Percentiles rank a stretch among this genome's conserved stretches.
phyloP scores from a whole-genome alignment of 2,329 filamentous ascomycete genomes.

The Diaporthe citriasiana region DNA sequence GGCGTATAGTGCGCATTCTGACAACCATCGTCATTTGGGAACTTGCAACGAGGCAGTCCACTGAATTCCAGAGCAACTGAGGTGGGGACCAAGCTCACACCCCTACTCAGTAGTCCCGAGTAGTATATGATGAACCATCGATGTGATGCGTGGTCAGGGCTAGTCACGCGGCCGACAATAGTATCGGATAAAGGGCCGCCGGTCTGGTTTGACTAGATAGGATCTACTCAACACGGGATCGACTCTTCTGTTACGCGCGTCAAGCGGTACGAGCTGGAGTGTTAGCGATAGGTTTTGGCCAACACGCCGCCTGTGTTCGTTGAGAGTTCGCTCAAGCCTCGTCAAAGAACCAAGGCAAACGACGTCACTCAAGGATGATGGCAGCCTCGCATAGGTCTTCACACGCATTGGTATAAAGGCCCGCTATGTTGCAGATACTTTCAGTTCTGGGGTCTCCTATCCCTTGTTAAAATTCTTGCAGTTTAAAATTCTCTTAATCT shows the following conservation, averaged over 20 bases:
- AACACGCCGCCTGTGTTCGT: not conserved
- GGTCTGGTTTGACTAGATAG: not conserved
- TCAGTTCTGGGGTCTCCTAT: not conserved
- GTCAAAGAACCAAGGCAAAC: not conserved
- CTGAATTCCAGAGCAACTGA: not conserved
- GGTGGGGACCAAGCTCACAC: not conserved
- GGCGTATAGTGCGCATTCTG: not conserved
- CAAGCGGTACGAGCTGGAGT: not conserved
- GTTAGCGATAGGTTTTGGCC: not conserved
- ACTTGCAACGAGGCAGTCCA: not conserved
- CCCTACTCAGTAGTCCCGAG: too few relatives aligned
- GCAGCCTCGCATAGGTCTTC: not conserved
- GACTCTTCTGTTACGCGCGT: not conserved
- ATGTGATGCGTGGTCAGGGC: not conserved
- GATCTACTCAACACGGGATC: not conserved
- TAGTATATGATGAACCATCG: not conserved
- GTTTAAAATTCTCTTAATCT: not conserved
- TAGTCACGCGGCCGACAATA: not conserved
- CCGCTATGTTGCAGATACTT: not conserved
- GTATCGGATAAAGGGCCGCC: not conserved
- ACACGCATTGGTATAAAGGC: not conserved
- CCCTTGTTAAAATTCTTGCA: not conserved
- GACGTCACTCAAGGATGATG: not conserved
- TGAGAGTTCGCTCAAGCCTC: not conserved
- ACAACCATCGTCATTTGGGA: not conserved